Percentiles rank a stretch among this genome's conserved stretches.
Conservation (phyloP, 1,284 basidiomycete genomes). For the Microbotryum scabiosae region DNA sequence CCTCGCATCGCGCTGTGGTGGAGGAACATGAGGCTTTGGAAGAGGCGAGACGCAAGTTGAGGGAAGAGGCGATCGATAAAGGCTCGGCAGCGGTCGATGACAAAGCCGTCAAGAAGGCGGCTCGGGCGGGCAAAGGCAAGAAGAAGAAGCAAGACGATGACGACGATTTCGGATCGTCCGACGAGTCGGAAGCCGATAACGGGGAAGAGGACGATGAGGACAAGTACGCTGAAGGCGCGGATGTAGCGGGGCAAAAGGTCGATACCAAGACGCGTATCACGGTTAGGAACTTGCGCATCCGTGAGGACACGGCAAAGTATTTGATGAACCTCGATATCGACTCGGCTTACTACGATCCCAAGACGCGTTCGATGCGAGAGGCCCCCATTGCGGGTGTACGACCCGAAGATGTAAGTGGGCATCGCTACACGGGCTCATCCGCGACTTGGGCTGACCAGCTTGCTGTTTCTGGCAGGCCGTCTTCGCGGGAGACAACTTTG, state of each 20-base stretch:
- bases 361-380: constrained; percentile 98
- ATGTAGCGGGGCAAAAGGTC: constrained; percentile 93
- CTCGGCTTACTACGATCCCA: constrained; percentile 97
- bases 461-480: constrained; percentile 50
- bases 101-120: constrained; percentile 64
- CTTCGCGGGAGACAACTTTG: constrained; percentile 95
- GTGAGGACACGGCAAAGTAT: constrained; percentile 99
- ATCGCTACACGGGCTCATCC: not conserved
- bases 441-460: not conserved
- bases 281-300: constrained; percentile 93
- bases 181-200: constrained; percentile 42
- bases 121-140: constrained; percentile 57
- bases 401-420: constrained; percentile 65
- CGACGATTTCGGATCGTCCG: constrained; percentile 89
- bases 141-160: constrained; percentile 51
- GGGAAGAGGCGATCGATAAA: constrained; percentile 96
- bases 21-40: constrained; percentile 93
- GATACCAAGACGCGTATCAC: constrained; percentile 98
- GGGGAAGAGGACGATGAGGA: constrained; percentile 90
- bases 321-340: constrained; percentile 92
- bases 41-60: constrained; percentile 72
- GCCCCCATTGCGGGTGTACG: constrained; percentile 69
- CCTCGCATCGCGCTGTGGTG: constrained; percentile 72
- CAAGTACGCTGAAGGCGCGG: constrained; percentile 94
- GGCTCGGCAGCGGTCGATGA: constrained; percentile 50